These are phyloP conservation scores for Colletotrichum sp. DNA, from an alignment of 2,329 filamentous ascomycete species.

Conservation along the genomic window DNA sequence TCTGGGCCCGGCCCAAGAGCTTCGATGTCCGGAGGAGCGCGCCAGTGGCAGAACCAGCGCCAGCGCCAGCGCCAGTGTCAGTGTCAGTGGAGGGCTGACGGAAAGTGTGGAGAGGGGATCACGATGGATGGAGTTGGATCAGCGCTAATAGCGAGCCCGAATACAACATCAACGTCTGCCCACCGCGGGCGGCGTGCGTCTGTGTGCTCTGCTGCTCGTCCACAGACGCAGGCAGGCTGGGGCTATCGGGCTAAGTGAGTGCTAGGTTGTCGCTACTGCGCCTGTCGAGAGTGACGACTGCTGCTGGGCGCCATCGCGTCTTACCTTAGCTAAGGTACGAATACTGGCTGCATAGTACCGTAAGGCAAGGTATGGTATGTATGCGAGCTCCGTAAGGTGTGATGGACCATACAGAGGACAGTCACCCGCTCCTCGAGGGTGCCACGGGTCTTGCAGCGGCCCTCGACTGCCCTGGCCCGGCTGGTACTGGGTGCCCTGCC, in stretches of 20 bases:
- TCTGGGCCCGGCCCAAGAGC: not conserved
- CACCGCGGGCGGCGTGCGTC: not conserved
- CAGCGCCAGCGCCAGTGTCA: not conserved
- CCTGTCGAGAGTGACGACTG: not conserved
- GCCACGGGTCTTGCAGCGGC: not conserved
- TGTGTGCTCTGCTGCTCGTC: not conserved
- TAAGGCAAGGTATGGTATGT: no score
- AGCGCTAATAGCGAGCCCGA: not conserved
- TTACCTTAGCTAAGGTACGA: not conserved
- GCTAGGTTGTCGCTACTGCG: not conserved
- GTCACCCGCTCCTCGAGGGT: not conserved
- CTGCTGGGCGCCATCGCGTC: not conserved
- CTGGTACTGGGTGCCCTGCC: no score
- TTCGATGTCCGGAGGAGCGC: not conserved
- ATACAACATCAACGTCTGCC: not conserved
- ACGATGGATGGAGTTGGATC: conserved; percentile 8
- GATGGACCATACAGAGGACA: not conserved
- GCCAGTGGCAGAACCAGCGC: not conserved
- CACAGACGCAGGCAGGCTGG: not conserved
- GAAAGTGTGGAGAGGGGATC: not conserved
- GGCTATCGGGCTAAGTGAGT: not conserved
- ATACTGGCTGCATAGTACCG: not conserved
- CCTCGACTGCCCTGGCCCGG: not conserved
- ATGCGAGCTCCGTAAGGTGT: not conserved
- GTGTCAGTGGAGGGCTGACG: not conserved